These are phyloP conservation scores for Xylaria arbuscula DNA, from an alignment of 2,329 filamentous ascomycete species.

Conservation along the genomic window DNA sequence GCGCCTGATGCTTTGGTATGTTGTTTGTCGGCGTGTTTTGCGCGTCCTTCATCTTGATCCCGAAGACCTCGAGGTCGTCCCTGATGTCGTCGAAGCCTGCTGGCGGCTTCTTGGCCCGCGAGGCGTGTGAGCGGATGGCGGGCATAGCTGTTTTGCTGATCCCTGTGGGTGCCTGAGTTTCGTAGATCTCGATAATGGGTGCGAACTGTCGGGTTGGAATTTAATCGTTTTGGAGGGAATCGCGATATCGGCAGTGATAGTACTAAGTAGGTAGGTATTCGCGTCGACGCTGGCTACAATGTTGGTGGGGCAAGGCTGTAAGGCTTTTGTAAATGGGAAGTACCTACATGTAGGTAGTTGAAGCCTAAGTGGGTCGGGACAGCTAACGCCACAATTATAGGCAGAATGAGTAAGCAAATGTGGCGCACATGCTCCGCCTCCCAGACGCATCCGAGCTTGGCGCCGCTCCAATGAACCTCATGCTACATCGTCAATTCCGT, in stretches of 20 bases:
- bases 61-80: constrained; percentile 84
- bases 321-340: neutral
- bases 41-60: constrained; percentile 94
- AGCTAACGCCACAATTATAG: constrained; percentile 27
- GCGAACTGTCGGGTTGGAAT: neutral
- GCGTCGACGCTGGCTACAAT: constrained; percentile 35
- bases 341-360: constrained; percentile 6
- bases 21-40: constrained; percentile 87
- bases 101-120: constrained; percentile 83
- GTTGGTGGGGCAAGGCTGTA: constrained; percentile 50
- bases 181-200: neutral
- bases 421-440: constrained; percentile 40
- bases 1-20: constrained; percentile 85
- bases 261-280: neutral
- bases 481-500: constrained; percentile 45
- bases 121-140: constrained; percentile 74
- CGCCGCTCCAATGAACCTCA: constrained; percentile 49
- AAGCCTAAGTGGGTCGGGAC: constrained; percentile 29
- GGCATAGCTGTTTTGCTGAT: constrained; percentile 63
- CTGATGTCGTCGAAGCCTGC: constrained; percentile 90
- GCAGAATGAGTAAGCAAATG: constrained; percentile 40
- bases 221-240: neutral
- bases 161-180: constrained; percentile 30
- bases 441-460: constrained; percentile 43
- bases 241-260: neutral